Conservation (phyloP, 257 asterid species). For the Echium plantagineum region DNA sequence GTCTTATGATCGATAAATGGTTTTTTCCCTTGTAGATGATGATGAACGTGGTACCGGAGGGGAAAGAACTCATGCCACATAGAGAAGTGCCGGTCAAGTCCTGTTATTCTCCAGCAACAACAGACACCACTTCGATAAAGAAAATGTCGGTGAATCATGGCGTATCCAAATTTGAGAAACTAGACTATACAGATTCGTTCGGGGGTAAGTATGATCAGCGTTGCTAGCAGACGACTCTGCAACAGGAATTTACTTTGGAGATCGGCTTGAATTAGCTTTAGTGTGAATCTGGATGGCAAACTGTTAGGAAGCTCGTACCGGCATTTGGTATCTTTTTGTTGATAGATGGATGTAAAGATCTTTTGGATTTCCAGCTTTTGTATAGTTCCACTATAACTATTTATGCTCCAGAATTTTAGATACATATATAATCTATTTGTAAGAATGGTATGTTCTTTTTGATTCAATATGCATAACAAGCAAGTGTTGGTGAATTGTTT, state of each 20-base stretch:
- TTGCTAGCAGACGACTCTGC: neutral
- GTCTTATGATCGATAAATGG: neutral
- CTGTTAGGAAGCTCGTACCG: neutral
- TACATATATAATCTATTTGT: too few species aligned
- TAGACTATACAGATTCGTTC: neutral
- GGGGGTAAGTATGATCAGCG: neutral
- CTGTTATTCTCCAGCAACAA: conserved; percentile 7
- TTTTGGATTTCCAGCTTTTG: neutral
- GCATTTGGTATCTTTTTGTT: neutral
- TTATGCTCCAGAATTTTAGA: too few species aligned
- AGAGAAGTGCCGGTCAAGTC: conserved; percentile 9
- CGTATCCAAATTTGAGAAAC: neutral
- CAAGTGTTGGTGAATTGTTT: too few species aligned
- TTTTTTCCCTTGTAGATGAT: conserved; percentile 21
- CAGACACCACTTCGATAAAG: neutral
- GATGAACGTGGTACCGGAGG: conserved; percentile 22
- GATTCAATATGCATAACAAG: too few species aligned
- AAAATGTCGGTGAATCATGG: neutral
- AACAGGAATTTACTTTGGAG: neutral
- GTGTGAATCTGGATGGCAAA: neutral
- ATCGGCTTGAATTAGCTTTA: too few species aligned
- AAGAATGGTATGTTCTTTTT: too few species aligned
- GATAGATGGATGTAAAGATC: neutral
- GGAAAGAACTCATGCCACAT: conserved; percentile 40
- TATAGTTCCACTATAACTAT: too few species aligned